Base-by-base conservation (phyloP, 2,329 filamentous ascomycete genomes). In the Talaromyces sp. region DNA sequence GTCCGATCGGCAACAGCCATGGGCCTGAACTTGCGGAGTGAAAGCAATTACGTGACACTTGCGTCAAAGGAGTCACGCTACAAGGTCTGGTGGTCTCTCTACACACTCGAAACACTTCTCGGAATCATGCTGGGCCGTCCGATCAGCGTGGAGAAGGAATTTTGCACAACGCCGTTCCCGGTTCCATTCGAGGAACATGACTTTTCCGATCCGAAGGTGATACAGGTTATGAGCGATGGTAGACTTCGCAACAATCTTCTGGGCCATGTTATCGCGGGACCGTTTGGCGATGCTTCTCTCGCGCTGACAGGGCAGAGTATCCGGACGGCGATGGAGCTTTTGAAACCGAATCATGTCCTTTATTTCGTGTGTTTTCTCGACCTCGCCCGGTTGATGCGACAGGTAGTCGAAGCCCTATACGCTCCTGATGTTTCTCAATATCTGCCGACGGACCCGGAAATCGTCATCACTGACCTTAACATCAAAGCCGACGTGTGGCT, bases 71-170 rank as follows among this genome's bases (percentile, higher is more conserved):
- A 79, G 65, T 73, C 72, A 56, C 74, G 77, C 16, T 78, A 78
- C 63, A 70, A 76, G 16, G 72, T 79, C 6, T 81, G 78, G 78
- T 79, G 77, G 75, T 73, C 77, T 16, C 63, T 80, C 2, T 76
- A 77, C 50, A 66, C 71, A 34, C 67, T 80, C 10, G 78, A 80
- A 65, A 73, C 73, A 31, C 69, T 72, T 28, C 69, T 80, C 10
- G 76, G 72, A 59, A 71, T 75, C 63, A 76, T 79, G 69, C 78
- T 76, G 33, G 78, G 78, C 34, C 74, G 78, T 47, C 75, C 76
- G 4, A 74, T 72, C n/a, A 73, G 69, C 65, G 72, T 74, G 31
- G 67, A 66, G n/a, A 69, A 73, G 18, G 70, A 72, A 1, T 76
- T 78, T 60, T 78, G 75, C 67, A 79, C 75, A 12, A 77, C 76